These are phyloP conservation scores for Citrus glauca DNA, from an alignment of 345 rosid species.

Conservation along the genomic window DNA sequence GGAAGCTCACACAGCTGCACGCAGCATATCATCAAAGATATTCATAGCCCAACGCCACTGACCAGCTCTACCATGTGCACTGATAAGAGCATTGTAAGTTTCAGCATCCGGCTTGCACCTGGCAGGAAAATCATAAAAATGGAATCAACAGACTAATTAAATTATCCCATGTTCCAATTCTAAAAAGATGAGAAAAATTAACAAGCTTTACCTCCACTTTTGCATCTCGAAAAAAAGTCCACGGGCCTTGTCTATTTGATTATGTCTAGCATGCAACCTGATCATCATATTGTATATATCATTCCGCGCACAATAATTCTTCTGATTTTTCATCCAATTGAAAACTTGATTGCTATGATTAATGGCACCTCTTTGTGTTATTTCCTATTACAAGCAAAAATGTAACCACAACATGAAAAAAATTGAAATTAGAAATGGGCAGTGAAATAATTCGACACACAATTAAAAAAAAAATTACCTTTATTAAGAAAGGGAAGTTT, in stretches of 20 bases:
- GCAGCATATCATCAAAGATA: conserved; percentile 85
- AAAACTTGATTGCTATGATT: conserved; percentile 65
- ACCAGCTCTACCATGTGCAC: conserved; percentile 84
- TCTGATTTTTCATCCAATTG: conserved; percentile 76
- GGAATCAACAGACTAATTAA: background rate
- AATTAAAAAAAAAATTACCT: conserved; percentile 23
- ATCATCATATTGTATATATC: conserved; percentile 92
- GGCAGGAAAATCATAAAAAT: conserved; percentile 5
- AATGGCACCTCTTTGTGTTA: conserved; percentile 68
- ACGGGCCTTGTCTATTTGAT: conserved; percentile 73
- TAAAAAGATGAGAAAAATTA: background rate
- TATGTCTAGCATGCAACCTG: conserved; percentile 78
- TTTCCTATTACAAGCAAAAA: conserved; percentile 42
- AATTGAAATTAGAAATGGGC: background rate
- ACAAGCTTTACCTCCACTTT: conserved; percentile 65
- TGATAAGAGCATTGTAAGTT: conserved; percentile 85
- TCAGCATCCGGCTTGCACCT: conserved; percentile 93
- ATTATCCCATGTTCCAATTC: background rate
- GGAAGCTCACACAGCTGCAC: conserved; percentile 64
- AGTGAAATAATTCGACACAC: background rate
- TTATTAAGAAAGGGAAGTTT: conserved; percentile 69
- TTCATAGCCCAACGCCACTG: conserved; percentile 98
- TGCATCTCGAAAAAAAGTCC: conserved; percentile 97
- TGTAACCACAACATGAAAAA: background rate
- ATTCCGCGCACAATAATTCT: conserved; percentile 73